phyloP scores from a whole-genome alignment of 495 filamentous ascomycete species.

The Cercophora samala region DNA sequence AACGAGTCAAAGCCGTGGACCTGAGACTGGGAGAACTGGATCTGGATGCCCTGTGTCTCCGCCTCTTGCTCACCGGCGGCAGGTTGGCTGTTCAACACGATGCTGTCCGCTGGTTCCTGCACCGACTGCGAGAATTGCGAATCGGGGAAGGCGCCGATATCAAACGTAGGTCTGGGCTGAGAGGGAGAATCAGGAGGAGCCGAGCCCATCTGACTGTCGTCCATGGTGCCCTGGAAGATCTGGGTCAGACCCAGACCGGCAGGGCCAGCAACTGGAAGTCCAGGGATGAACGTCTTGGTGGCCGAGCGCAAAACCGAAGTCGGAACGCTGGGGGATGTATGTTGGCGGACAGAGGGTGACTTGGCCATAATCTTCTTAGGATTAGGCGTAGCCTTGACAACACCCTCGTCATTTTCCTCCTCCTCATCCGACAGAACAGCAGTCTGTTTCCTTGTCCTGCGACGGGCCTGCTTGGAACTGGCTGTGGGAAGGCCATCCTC shows the following conservation, averaged over 20 bases:
- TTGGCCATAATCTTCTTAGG: conserved; percentile 36
- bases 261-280: conserved; percentile 52
- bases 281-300: conserved; percentile 58
- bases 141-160: conserved; percentile 40
- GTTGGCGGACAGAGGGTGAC: conserved; percentile 36
- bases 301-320: conserved; percentile 56
- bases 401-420: conserved; percentile 58
- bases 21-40: conserved; percentile 55
- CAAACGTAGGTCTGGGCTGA: conserved; percentile 41
- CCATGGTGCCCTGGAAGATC: conserved; percentile 90
- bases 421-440: conserved; percentile 61
- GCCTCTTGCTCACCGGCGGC: conserved; percentile 36
- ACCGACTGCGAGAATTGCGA: conserved; percentile 49
- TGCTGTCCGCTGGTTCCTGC: conserved; percentile 50
- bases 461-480: conserved; percentile 34
- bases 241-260: conserved; percentile 76
- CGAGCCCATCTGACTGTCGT: conserved; percentile 51
- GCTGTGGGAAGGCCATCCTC: conserved; percentile 35
- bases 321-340: conserved; percentile 45
- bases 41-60: conserved; percentile 47
- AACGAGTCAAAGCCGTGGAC: conserved; percentile 51
- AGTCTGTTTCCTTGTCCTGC: conserved; percentile 42
- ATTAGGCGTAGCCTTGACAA: conserved; percentile 45
- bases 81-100: conserved; percentile 65
- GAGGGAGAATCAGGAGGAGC: conserved; percentile 32